Percentiles rank a stretch among this genome's conserved stretches.
Conservation (phyloP, 1,284 basidiomycete species). For the Termitomyces sp. region DNA sequence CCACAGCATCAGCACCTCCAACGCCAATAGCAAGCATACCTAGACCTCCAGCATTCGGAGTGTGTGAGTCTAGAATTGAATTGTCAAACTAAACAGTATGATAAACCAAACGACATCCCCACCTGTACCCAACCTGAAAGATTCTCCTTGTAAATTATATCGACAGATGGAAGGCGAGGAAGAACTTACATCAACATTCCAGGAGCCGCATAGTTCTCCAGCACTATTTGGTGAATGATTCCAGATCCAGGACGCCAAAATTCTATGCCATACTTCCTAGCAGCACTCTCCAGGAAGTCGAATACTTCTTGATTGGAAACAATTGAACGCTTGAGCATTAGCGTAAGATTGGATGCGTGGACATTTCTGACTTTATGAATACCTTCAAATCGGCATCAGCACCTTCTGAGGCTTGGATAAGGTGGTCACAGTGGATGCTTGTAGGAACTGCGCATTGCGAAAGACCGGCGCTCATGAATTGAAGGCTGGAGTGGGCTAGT, state of each 20-base stretch:
- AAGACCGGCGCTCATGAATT: constrained; percentile 98
- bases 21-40: constrained; percentile 99
- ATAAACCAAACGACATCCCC: constrained; percentile 8
- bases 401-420: constrained; percentile 87
- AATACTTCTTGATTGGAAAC: constrained; percentile 95
- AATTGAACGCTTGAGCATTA: constrained; percentile 64
- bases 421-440: constrained; percentile 95
- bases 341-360: constrained; percentile 8
- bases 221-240: constrained; percentile 97
- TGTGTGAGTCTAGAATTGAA: constrained; percentile 79
- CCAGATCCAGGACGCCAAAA: constrained; percentile 97
- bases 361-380: neutral
- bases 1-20: constrained; percentile 97
- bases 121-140: constrained; percentile 71
- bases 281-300: constrained; percentile 94
- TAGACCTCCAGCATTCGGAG: constrained; percentile 96
- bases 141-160: constrained; percentile 2
- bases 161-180: neutral
- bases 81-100: constrained; percentile 3
- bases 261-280: constrained; percentile 90
- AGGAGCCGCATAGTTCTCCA: constrained; percentile 95
- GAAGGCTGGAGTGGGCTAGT: constrained; percentile 55
- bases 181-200: constrained; percentile 75
- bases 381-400: constrained; percentile 82
- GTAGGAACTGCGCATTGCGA: constrained; percentile 80